Conservation (phyloP, 257 asterid species). For the Osmanthus fragrans region DNA sequence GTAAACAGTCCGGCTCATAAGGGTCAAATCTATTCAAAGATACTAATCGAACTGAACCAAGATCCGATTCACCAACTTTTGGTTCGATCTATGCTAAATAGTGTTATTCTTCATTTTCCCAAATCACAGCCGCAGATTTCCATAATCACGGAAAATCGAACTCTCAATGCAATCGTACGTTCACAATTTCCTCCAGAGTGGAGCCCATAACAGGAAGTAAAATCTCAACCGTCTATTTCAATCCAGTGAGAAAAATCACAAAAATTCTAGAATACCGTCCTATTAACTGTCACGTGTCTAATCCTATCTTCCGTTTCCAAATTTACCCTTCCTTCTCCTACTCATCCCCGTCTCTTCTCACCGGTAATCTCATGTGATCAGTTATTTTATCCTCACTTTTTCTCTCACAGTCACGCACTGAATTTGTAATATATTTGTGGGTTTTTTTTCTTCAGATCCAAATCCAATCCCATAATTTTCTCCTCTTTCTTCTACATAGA, state of each 20-base stretch:
- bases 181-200: not conserved
- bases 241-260: conserved; percentile 32
- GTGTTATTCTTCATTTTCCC: no score
- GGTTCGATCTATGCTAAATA: no score
- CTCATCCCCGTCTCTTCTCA: conserved; percentile 64
- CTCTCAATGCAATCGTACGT: not conserved
- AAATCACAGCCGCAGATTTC: not conserved
- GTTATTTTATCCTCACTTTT: conserved; percentile 32
- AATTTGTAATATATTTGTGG: not conserved
- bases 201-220: not conserved
- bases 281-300: conserved; percentile 50
- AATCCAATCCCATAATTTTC: not conserved
- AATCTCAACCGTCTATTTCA: conserved; percentile 3
- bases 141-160: not conserved
- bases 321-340: conserved; percentile 68
- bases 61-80: no score
- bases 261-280: conserved; percentile 34
- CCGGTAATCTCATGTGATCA: conserved; percentile 62
- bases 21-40: no score
- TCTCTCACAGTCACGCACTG: conserved; percentile 27
- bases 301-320: conserved; percentile 20
- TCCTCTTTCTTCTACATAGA: not conserved
- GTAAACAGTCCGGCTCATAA: no score
- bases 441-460: conserved; percentile 37
- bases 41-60: no score